These are phyloP conservation scores for Alternaria sp. DNA, from an alignment of 2,329 filamentous ascomycete species.

Conservation along the genomic window DNA sequence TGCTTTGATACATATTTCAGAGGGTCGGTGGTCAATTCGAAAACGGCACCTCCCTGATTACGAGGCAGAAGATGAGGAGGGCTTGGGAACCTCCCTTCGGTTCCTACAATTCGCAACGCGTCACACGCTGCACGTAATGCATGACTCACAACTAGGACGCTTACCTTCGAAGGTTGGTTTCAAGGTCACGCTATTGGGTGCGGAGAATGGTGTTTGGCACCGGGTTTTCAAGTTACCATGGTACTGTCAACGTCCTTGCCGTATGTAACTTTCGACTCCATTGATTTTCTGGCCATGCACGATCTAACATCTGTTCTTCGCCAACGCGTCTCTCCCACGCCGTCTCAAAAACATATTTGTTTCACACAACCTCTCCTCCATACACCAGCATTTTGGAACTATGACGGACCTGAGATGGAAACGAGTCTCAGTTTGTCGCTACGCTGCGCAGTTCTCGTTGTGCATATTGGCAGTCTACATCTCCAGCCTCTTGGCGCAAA, in stretches of 20 bases:
- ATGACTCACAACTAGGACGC: too few species aligned
- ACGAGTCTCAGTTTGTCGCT: not conserved
- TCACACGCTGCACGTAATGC: too few species aligned
- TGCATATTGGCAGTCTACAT: not conserved
- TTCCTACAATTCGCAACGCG: too few species aligned
- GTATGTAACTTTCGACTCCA: not conserved
- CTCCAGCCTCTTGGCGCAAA: not conserved
- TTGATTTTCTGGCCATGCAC: not conserved
- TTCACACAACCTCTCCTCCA: not conserved
- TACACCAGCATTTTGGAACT: not conserved
- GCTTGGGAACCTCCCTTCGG: too few species aligned
- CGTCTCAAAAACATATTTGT: not conserved
- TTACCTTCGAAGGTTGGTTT: too few species aligned
- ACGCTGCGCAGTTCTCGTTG: not conserved
- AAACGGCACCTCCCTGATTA: too few species aligned
- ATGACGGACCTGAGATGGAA: not conserved
- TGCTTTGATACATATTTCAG: too few species aligned
- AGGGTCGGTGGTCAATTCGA: too few species aligned
- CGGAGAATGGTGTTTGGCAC: not conserved
- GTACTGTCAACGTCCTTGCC: not conserved
- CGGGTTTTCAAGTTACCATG: not conserved
- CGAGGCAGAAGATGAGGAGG: too few species aligned
- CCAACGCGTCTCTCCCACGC: not conserved
- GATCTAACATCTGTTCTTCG: not conserved
- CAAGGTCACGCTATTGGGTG: too few species aligned